Evolutionary conservation across 176 grass and related monocot species (phyloP).

Genomic region (Zizania latifolia): DNA sequence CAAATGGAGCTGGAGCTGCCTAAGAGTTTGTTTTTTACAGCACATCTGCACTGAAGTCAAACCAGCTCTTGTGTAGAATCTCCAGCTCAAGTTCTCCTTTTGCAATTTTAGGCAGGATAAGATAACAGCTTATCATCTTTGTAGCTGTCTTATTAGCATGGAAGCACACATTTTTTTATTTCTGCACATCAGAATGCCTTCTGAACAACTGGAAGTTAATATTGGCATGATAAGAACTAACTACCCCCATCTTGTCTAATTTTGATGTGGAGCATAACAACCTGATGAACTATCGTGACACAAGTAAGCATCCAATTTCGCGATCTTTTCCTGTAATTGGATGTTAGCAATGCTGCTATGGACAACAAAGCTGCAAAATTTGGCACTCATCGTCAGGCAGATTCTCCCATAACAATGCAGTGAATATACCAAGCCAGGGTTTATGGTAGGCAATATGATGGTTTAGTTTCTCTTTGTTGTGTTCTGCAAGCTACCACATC

Average conservation of each 20-base stretch:
- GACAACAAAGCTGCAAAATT: slow-evolving; percentile 18
- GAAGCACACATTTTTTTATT: neutral
- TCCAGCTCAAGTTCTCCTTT: neutral
- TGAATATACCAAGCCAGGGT: neutral
- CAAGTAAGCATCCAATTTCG: slow-evolving; percentile 22
- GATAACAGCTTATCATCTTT: slow-evolving; percentile 19
- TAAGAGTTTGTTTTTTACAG: slow-evolving; percentile 5
- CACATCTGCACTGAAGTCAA: neutral
- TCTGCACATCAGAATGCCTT: neutral
- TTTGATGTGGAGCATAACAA: neutral
- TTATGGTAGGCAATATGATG: neutral
- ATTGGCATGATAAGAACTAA: slow-evolving; percentile 33
- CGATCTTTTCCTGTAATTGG: slow-evolving; percentile 16
- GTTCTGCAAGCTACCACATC: slow-evolving; percentile 22
- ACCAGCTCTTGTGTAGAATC: slow-evolving; percentile 6
- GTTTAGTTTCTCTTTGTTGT: neutral
- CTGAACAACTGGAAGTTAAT: neutral
- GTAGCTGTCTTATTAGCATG: neutral
- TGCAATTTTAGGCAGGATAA: slow-evolving; percentile 28
- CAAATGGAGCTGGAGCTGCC: neutral
- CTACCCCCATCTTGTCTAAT: slow-evolving; percentile 17
- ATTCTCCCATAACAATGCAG: neutral
- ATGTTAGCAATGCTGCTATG: neutral
- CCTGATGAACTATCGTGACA: neutral
- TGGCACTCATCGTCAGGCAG: neutral